Percentiles rank a stretch among this genome's conserved stretches.
phyloP scores from a whole-genome alignment of 1,284 basidiomycete species.

The Tilletia setariae region DNA sequence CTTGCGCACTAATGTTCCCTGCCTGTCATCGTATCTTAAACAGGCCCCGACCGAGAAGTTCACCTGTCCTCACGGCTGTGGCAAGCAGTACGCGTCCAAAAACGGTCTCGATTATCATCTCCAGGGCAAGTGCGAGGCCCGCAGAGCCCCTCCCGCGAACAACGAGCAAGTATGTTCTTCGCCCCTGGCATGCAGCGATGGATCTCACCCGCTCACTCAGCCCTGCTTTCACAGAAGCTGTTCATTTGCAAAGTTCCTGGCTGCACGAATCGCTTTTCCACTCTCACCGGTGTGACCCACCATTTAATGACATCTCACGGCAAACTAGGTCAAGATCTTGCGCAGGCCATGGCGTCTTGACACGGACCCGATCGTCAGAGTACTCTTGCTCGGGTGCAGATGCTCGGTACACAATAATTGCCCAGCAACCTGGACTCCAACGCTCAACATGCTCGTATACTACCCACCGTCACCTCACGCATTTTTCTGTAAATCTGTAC shows the following conservation, averaged over 20 bases:
- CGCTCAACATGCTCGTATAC: too few species aligned
- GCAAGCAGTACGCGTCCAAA: neutral
- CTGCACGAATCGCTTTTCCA: neutral
- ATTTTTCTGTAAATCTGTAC: too few species aligned
- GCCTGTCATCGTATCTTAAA: too few species aligned
- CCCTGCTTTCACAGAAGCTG: neutral
- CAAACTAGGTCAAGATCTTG: neutral
- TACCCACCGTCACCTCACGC: too few species aligned
- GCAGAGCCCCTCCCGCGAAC: neutral
- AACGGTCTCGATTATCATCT: neutral
- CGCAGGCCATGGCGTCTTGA: slow-evolving; percentile 6
- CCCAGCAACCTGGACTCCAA: neutral
- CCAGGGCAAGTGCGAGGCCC: neutral
- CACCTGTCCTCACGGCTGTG: slow-evolving; percentile 7
- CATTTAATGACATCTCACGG: slow-evolving; percentile 3
- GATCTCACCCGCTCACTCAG: neutral
- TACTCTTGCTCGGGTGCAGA: too few species aligned
- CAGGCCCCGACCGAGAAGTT: neutral
- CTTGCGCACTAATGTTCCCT: too few species aligned
- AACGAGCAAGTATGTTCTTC: neutral
- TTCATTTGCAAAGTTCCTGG: slow-evolving; percentile 8
- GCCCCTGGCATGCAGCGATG: neutral
- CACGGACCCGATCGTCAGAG: neutral
- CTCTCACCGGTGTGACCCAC: neutral
- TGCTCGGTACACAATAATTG: neutral